Conservation (phyloP, 2,329 filamentous ascomycete genomes). For the Fusarium pseudonygamai region DNA sequence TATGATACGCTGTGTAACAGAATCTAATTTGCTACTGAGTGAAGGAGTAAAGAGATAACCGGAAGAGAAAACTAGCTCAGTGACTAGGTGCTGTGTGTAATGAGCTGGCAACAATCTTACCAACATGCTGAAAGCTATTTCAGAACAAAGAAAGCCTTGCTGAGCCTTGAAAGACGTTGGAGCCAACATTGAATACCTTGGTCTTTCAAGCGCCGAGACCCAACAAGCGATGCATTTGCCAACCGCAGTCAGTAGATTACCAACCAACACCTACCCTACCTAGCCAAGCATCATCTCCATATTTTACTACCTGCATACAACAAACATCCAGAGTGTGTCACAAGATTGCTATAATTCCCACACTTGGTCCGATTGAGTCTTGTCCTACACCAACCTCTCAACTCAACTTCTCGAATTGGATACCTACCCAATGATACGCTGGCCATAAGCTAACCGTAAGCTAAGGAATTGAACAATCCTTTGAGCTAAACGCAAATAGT, state of each 20-base stretch:
- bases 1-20: background rate
- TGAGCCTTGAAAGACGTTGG: background rate
- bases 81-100: too few relatives aligned
- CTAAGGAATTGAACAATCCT: slow-evolving; percentile 14
- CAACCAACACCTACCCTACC: background rate
- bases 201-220: slow-evolving; percentile 2
- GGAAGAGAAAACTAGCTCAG: background rate
- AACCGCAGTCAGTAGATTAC: background rate
- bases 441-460: background rate
- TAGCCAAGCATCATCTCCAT: background rate
- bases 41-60: background rate
- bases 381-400: slow-evolving; percentile 7
- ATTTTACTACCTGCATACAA: background rate
- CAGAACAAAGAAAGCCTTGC: slow-evolving; percentile 7
- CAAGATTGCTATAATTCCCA: background rate
- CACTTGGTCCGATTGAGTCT: background rate
- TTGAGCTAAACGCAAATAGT: background rate
- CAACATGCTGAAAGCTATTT: background rate
- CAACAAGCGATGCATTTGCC: slow-evolving; percentile 4
- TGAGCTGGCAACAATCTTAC: background rate
- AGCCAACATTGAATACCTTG: background rate
- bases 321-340: background rate
- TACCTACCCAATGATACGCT: slow-evolving; percentile 10
- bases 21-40: background rate
- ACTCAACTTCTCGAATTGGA: background rate